Base-by-base conservation (phyloP, 164 flowering plant species). In the Vitis riparia region DNA sequence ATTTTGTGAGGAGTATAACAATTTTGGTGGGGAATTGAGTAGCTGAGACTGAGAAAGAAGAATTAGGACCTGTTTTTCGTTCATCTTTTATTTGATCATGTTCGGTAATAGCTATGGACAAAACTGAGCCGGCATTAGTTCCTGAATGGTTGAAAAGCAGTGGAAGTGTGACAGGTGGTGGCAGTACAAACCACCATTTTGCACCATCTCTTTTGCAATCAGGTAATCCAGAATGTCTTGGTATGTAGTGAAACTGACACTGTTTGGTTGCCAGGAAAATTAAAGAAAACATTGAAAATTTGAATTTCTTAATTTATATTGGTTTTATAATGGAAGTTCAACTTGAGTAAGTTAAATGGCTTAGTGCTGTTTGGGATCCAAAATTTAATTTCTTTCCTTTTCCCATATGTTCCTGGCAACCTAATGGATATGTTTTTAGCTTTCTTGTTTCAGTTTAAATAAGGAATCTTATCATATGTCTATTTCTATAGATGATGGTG, bases 101-200 rank as follows among this genome's bases (percentile, higher is more conserved):
- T 69, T 70, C 12, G 29, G 63, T 9, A 27, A 5, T 30, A 29
- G 55, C 49, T 51, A 79, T 79, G 82, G 82, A 67, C 32, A 75
- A 58, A 69, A 62, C 74, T 75, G 82, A 79, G 66, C 78, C 79
- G 29, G 16, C 72, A 32, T 70, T 79, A 27, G 68, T 72, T 14
- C 82, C 82, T 2, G 72, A 79, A 66, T 79, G 82, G 82, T 65
- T 79, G 73, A 79, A 67, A 63, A 65, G 72, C 51, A 62, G 63
- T 72, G 78, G 76, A 63, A 68, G 66, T 74, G 74, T 51, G 27
- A 50, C 29, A 6, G 55, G 73, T 32, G 69, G 71, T 55, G 69
- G 76, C 69, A 73, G 66, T 60, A 1, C 73, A 13, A 53, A 23
- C 59, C 78, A 77, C 61, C 76, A 71, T 44, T 58, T 16, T 64